A percentile compares a stretch with the other conserved stretches of the same genome.
Evolutionary conservation across 768 basidiomycete genomes (phyloP).

Genomic region (Exidia glandulosa): DNA sequence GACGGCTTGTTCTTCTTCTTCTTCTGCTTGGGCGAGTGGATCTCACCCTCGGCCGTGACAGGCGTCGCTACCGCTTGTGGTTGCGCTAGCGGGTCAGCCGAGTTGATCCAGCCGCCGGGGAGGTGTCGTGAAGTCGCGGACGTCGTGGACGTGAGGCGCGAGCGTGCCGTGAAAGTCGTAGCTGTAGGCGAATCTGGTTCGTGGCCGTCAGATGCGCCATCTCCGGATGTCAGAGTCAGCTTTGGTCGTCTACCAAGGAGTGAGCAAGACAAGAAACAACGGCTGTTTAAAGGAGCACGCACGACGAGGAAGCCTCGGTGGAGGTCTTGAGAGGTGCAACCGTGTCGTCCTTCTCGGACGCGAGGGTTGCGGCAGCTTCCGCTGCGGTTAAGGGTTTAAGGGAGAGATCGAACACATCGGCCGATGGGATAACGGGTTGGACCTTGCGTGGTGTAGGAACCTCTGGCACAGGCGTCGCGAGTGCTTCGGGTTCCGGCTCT

Average conservation of each 20-base stretch:
- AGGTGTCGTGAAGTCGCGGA: not conserved
- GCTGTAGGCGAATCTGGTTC: not conserved
- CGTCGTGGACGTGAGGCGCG: not conserved
- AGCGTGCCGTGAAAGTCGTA: not conserved
- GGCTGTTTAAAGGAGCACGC: not conserved
- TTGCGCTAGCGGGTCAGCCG: not conserved
- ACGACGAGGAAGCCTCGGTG: not conserved
- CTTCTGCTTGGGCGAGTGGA: not conserved
- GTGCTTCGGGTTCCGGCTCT: not conserved
- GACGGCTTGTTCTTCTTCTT: not conserved
- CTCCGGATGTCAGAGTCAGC: not conserved
- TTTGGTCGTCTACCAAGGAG: not conserved
- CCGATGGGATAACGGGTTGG: not conserved
- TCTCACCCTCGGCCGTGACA: not conserved
- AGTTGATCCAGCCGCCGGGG: not conserved
- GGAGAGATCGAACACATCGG: not conserved
- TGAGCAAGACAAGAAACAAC: not conserved
- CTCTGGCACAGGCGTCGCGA: not conserved
- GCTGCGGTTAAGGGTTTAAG: not conserved
- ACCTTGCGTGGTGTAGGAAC: not conserved
- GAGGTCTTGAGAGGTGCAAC: not conserved
- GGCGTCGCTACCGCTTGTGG: not conserved
- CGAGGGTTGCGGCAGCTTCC: not conserved
- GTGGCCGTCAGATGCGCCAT: not conserved
- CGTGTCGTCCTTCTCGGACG: not conserved